Percentiles rank a stretch among this genome's conserved stretches.
Conservation (phyloP, 768 basidiomycete genomes). For the Russula virescens region DNA sequence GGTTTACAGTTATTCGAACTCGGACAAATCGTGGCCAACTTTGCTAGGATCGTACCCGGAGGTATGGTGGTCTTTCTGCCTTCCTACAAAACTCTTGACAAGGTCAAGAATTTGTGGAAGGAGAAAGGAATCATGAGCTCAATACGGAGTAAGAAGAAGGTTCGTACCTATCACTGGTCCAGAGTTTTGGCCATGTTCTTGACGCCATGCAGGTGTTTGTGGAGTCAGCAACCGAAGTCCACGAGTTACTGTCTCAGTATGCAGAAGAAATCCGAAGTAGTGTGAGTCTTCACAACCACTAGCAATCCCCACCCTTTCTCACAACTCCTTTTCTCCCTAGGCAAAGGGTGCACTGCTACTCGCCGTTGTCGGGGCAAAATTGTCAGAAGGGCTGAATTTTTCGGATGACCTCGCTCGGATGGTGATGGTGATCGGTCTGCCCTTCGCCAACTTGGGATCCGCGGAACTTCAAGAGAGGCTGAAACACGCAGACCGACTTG, state of each 20-base stretch:
- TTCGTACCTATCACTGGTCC: conserved; percentile 29
- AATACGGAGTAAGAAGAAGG: conserved; percentile 69
- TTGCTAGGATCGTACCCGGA: conserved; percentile 68
- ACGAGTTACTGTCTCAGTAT: conserved; percentile 13
- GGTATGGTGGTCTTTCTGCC: conserved; percentile 95
- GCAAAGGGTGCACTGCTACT: conserved; percentile 72
- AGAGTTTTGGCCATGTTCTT: not conserved
- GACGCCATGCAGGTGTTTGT: conserved; percentile 11
- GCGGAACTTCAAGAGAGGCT: conserved; percentile 88
- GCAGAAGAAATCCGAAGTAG: conserved; percentile 15
- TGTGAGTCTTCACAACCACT: not conserved
- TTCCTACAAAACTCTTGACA: conserved; percentile 77
- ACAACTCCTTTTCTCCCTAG: conserved; percentile 4
- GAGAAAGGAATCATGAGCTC: conserved; percentile 55
- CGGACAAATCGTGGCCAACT: conserved; percentile 78
- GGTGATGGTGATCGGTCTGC: conserved; percentile 83
- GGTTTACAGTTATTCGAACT: conserved; percentile 63
- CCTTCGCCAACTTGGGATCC: conserved; percentile 89
- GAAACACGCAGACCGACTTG: conserved; percentile 70
- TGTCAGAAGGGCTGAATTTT: conserved; percentile 85
- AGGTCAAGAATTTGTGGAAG: conserved; percentile 61
- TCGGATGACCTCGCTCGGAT: conserved; percentile 57
- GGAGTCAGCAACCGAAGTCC: conserved; percentile 19
- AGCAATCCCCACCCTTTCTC: not conserved
- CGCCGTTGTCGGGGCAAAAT: conserved; percentile 93